Evolutionary conservation across 2,329 filamentous ascomycete genomes (phyloP), one percentile per base, ranked within the genome.

Genomic region (Clarireedia monteithiana): DNA sequence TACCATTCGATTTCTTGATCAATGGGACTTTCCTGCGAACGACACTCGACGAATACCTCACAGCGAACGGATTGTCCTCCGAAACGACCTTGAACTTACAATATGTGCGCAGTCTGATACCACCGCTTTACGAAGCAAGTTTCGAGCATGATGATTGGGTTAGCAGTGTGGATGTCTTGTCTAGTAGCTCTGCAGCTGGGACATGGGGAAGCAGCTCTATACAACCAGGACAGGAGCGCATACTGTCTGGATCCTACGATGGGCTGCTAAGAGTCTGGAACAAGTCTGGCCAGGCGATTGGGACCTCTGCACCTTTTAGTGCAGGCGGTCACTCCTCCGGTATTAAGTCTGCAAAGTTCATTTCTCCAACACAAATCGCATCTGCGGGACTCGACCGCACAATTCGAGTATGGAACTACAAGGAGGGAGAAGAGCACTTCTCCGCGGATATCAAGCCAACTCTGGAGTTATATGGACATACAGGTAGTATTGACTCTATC

Each of bases 131-230:
- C 70, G 85, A 95, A 64, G 87, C 91, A 12, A 94, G 88, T 68
- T 99, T 96, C 70, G 86, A 96, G 74, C 92, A 99, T 71, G 91
- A 99, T 68, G 94, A 97, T 71, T 99, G 94, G 94, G 88, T 99
- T 49, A 89, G 89, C 69, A 82, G 83, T 26, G 84, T 97, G 26
- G 91, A 96, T 70, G 81, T 95, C 4, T 76, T 95, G 24, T 91
- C 90, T 0, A 71, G 73, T 14, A 83, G 79, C 12, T 87, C 88
- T 1, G 73, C 75, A 6, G 81, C 84, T 2, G 83, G 78, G 20
- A 69, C 70, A 54, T 85, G 81, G 80, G 75, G 77, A 9, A 76
- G 73, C 49, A 75, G 74, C 49, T 69, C 70, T 48, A 73, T 79
- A 65, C 70, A 72, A 26, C 72, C 73, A 39, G 81, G 83, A 23